Conservation (phyloP, 2,329 filamentous ascomycete genomes). For the Xylariales sp. region DNA sequence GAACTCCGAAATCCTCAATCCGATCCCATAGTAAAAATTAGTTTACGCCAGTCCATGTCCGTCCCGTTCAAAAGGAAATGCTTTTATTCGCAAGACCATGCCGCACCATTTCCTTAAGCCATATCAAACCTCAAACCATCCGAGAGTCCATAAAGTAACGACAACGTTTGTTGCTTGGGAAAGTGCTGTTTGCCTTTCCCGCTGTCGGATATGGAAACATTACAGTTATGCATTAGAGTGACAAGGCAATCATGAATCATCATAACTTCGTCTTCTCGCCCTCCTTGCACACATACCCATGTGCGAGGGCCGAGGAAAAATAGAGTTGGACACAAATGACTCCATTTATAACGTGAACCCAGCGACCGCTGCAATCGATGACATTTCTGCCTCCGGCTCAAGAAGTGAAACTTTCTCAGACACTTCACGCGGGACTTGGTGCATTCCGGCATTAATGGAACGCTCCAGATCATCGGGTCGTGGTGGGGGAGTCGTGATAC, state of each 20-base stretch:
- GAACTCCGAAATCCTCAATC: slow-evolving; percentile 26
- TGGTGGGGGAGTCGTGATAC: slow-evolving; percentile 50
- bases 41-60: slow-evolving; percentile 22
- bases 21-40: slow-evolving; percentile 13
- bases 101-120: slow-evolving; percentile 33
- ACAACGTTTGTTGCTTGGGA: slow-evolving; percentile 34
- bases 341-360: slow-evolving; percentile 34
- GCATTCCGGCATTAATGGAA: slow-evolving; percentile 39
- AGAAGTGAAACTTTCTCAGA: slow-evolving; percentile 44
- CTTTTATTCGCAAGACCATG: slow-evolving; percentile 41
- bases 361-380: slow-evolving; percentile 40
- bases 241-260: slow-evolving; percentile 46
- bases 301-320: slow-evolving; percentile 20
- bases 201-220: slow-evolving; percentile 33
- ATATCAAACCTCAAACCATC: slow-evolving; percentile 39
- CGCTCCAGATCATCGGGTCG: slow-evolving; percentile 49
- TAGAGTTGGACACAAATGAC: slow-evolving; percentile 11
- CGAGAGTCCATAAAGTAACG: slow-evolving; percentile 28
- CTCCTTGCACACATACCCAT: slow-evolving; percentile 10
- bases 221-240: slow-evolving; percentile 37
- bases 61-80: slow-evolving; percentile 21
- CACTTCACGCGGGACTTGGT: slow-evolving; percentile 28
- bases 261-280: slow-evolving; percentile 44
- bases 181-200: slow-evolving; percentile 46
- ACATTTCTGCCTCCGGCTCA: slow-evolving; percentile 37